Percentiles rank a stretch among this genome's conserved stretches.
Evolutionary conservation across 805 yeast genomes (phyloP).

Genomic region (Candida berthetii): DNA sequence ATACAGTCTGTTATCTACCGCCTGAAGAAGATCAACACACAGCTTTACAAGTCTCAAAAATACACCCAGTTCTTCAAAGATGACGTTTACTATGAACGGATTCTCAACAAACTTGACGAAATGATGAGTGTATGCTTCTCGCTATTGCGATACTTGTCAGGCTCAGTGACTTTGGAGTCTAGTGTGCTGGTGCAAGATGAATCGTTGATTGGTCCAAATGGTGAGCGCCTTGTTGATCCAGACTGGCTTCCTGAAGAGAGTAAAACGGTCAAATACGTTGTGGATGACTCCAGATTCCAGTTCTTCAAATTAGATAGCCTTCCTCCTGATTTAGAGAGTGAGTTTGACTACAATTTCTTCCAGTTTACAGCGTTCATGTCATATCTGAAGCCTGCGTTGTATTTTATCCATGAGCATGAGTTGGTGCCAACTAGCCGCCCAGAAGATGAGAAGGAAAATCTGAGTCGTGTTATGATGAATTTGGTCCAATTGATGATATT

Average conservation of each 20-base stretch:
- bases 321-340: constrained; percentile 9
- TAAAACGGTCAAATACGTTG: neutral
- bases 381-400: constrained; percentile 13
- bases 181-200: too few relatives aligned
- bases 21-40: constrained; percentile 5
- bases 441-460: constrained; percentile 8
- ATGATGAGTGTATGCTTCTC: constrained; percentile 4
- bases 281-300: constrained; percentile 2
- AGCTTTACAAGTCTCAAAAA: constrained; percentile 6
- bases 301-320: constrained; percentile 7
- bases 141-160: too few relatives aligned
- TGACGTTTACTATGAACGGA: constrained; percentile 6
- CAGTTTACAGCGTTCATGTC: constrained; percentile 8
- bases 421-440: constrained; percentile 1
- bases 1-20: constrained; percentile 2
- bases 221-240: constrained; percentile 1
- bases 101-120: constrained; percentile 11
- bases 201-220: too few relatives aligned
- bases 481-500: constrained; percentile 10
- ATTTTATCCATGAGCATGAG: constrained; percentile 11
- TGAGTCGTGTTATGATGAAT: constrained; percentile 11
- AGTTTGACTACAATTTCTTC: constrained; percentile 9
- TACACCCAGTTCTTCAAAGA: constrained; percentile 7
- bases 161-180: too few relatives aligned
- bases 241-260: neutral